Evolutionary conservation across 805 yeast species (phyloP).

Genomic region (Groenewaldozyma salmanticensis): DNA sequence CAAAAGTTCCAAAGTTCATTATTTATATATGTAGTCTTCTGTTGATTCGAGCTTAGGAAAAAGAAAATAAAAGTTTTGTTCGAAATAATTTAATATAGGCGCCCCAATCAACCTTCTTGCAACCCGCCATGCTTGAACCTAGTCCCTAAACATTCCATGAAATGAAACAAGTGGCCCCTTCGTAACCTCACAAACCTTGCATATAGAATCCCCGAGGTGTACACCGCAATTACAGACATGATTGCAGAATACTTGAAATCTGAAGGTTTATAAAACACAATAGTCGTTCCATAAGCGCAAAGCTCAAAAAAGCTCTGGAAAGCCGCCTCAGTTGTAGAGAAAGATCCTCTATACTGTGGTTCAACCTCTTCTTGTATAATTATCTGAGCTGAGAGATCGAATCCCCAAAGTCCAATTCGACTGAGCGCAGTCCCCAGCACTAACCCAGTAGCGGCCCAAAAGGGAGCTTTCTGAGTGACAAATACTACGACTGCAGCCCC

Average conservation of each 20-base stretch:
- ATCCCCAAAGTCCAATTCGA: conserved; percentile 35
- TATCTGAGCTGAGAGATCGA: conserved; percentile 30
- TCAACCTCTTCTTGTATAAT: conserved; percentile 28
- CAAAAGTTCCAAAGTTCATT: too few relatives aligned
- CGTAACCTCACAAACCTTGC: not conserved
- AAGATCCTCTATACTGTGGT: conserved; percentile 26
- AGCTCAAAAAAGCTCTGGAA: conserved; percentile 27
- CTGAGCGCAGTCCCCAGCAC: conserved; percentile 25
- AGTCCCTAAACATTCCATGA: too few relatives aligned
- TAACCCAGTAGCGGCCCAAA: conserved; percentile 11
- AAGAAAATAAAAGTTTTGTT: too few relatives aligned
- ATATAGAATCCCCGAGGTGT: not conserved
- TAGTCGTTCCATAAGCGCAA: conserved; percentile 22
- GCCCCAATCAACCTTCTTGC: too few relatives aligned
- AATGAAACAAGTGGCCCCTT: conserved; percentile 3
- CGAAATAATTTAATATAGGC: too few relatives aligned
- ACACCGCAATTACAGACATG: not conserved
- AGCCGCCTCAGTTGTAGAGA: conserved; percentile 29
- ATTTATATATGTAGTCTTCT: too few relatives aligned
- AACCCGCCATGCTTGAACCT: too few relatives aligned
- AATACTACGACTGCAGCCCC: conserved; percentile 20
- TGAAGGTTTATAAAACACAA: conserved; percentile 24
- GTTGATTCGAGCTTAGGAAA: too few relatives aligned
- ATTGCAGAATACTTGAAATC: conserved; percentile 24
- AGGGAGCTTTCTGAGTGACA: conserved; percentile 2